These are phyloP conservation scores for Parsonsia alboflavescens DNA, from an alignment of 257 asterid genomes.

Conservation along the genomic window DNA sequence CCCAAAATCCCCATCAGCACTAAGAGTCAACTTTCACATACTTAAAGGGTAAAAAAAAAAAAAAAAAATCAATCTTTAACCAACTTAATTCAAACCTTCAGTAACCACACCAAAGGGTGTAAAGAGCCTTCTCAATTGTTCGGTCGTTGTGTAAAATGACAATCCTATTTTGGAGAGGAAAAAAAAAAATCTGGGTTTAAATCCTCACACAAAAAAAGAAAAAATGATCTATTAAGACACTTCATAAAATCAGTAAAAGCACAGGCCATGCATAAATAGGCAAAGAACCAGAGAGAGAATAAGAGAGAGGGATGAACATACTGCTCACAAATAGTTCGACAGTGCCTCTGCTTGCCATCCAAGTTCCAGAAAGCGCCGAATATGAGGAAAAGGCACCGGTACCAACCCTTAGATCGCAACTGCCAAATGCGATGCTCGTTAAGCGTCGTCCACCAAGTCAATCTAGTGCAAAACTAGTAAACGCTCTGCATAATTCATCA, in stretches of 20 bases:
- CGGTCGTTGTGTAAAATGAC: constrained; percentile 61
- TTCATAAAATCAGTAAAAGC: neutral
- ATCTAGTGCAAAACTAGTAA: too few species aligned
- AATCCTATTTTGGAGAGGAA: constrained; percentile 33
- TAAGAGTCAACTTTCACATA: neutral
- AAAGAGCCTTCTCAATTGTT: constrained; percentile 47
- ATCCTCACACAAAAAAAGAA: neutral
- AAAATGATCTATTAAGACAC: too few species aligned
- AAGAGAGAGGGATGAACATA: constrained; percentile 13
- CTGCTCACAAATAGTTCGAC: constrained; percentile 63
- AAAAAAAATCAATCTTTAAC: neutral
- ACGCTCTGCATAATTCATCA: too few species aligned
- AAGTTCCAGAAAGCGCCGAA: constrained; percentile 5
- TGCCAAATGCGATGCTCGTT: too few species aligned
- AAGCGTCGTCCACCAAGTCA: too few species aligned
- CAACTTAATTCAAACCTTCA: constrained; percentile 34
- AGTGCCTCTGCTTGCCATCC: constrained; percentile 45
- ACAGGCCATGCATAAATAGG: neutral
- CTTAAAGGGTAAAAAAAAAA: neutral
- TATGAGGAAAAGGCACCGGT: too few species aligned
- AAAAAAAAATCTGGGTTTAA: constrained; percentile 7
- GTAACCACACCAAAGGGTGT: constrained; percentile 54
- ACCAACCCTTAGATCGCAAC: too few species aligned
- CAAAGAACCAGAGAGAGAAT: neutral
- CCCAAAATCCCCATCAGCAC: too few species aligned